These are phyloP conservation scores for Stagonosporopsis cucurbitacearum DNA, from an alignment of 2,329 filamentous ascomycete species.

Conservation along the genomic window DNA sequence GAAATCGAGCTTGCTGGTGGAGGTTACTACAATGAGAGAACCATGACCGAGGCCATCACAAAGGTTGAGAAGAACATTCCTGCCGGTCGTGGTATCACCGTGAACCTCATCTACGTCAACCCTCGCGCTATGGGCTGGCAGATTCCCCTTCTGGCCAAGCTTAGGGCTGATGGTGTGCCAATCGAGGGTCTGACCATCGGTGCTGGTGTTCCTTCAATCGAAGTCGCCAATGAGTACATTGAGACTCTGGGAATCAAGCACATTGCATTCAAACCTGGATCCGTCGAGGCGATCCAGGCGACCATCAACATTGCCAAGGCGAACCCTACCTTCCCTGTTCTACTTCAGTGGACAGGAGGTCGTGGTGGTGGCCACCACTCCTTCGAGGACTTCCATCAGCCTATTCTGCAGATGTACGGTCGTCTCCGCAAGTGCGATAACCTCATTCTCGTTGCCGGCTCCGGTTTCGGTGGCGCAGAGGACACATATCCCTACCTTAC, in stretches of 20 bases:
- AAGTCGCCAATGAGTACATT: slow-evolving; percentile 58
- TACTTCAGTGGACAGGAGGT: slow-evolving; percentile 59
- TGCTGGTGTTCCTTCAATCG: slow-evolving; percentile 57
- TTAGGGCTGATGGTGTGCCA: slow-evolving; percentile 55
- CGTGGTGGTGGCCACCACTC: slow-evolving; percentile 59
- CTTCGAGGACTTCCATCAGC: slow-evolving; percentile 59
- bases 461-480: slow-evolving; percentile 56
- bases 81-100: slow-evolving; percentile 58
- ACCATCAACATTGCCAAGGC: slow-evolving; percentile 57
- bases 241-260: slow-evolving; percentile 64
- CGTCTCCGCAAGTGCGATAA: slow-evolving; percentile 55
- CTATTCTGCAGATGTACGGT: slow-evolving; percentile 56
- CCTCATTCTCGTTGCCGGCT: slow-evolving; percentile 56
- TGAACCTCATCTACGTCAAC: slow-evolving; percentile 63
- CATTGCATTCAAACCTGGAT: slow-evolving; percentile 58
- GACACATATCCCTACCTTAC: slow-evolving; percentile 58
- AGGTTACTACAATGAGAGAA: slow-evolving; percentile 57
- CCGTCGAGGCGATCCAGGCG: slow-evolving; percentile 53
- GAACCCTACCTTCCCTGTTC: slow-evolving; percentile 54
- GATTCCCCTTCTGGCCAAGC: slow-evolving; percentile 57
- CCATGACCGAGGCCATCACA: slow-evolving; percentile 55
- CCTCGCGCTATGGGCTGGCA: slow-evolving; percentile 61
- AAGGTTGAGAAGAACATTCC: slow-evolving; percentile 55
- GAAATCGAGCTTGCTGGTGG: slow-evolving; percentile 59
- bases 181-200: slow-evolving; percentile 58